Percentiles rank a stretch among this genome's conserved stretches.
phyloP scores from a whole-genome alignment of 2,329 filamentous ascomycete species.

The Cryphonectria nitschkei region DNA sequence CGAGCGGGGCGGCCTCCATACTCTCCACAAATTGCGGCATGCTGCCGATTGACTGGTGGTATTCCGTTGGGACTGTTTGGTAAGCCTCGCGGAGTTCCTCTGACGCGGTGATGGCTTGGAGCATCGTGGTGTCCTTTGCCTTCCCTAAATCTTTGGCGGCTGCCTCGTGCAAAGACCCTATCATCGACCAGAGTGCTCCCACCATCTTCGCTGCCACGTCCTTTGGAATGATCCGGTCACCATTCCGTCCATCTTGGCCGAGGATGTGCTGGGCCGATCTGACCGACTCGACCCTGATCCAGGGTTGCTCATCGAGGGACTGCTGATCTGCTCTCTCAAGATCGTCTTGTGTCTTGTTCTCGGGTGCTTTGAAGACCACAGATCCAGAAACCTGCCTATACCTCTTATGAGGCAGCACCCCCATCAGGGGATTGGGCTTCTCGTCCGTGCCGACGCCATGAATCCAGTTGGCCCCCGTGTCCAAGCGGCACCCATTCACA shows the following conservation, averaged over 20 bases:
- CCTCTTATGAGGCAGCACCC: conserved; percentile 13
- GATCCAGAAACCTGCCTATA: conserved; percentile 15
- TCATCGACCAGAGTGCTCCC: conserved; percentile 16
- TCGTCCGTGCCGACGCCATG: conserved; percentile 19
- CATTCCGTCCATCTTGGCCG: background rate
- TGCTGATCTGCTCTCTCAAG: background rate
- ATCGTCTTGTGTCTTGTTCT: background rate
- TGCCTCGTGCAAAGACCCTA: conserved; percentile 11
- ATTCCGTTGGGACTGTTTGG: conserved; percentile 1
- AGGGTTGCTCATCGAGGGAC: background rate
- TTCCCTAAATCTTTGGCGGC: background rate
- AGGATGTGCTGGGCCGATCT: background rate
- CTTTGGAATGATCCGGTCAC: conserved; percentile 7
- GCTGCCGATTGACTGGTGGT: conserved; percentile 15
- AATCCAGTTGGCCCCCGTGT: conserved; percentile 24
- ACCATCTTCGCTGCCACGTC: conserved; percentile 11
- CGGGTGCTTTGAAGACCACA: conserved; percentile 15
- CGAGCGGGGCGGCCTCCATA: conserved; percentile 22
- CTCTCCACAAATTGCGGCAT: conserved; percentile 21
- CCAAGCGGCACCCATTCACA: conserved; percentile 18
- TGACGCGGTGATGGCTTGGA: conserved; percentile 11
- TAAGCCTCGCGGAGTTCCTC: conserved; percentile 9
- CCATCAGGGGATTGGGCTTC: conserved; percentile 18
- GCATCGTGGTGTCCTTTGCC: conserved; percentile 18
- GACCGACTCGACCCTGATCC: background rate